phyloP scores from a whole-genome alignment of 176 grass and related monocot species.

The Puccinellia tenuiflora region DNA sequence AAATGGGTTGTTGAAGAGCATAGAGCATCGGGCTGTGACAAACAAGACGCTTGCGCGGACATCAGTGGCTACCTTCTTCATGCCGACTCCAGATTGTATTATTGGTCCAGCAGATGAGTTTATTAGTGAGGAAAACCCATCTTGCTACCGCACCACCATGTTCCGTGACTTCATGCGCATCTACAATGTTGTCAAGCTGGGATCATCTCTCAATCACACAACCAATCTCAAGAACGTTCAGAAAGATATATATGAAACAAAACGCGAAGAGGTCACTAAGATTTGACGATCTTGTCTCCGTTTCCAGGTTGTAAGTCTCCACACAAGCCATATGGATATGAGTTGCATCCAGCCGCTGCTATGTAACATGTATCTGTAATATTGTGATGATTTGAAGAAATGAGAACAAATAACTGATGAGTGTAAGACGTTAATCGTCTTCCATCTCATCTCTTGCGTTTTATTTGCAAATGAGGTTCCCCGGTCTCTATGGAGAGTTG shows the following conservation, averaged over 20 bases:
- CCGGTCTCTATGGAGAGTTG: no score
- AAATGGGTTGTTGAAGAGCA: slow-evolving; percentile 51
- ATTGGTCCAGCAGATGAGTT: background rate
- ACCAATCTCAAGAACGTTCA: background rate
- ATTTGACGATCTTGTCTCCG: background rate
- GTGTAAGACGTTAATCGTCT: background rate
- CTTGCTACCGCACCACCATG: slow-evolving; percentile 31
- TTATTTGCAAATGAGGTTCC: background rate
- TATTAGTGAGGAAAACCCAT: background rate
- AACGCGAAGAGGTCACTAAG: background rate
- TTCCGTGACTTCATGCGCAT: background rate
- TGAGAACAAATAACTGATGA: background rate
- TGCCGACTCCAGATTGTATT: slow-evolving; percentile 35
- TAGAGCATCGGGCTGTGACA: slow-evolving; percentile 45
- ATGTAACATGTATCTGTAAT: background rate
- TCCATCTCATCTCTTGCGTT: background rate
- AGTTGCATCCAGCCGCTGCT: background rate
- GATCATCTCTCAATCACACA: background rate
- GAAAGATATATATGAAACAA: no score
- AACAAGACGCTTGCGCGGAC: slow-evolving; percentile 22
- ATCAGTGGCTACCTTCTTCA: slow-evolving; percentile 43
- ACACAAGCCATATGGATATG: background rate
- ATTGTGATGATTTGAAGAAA: background rate
- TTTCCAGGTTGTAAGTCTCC: background rate
- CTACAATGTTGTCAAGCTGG: background rate